phyloP scores from a whole-genome alignment of 179 eudicot genomes.

The Silene coronaria region DNA sequence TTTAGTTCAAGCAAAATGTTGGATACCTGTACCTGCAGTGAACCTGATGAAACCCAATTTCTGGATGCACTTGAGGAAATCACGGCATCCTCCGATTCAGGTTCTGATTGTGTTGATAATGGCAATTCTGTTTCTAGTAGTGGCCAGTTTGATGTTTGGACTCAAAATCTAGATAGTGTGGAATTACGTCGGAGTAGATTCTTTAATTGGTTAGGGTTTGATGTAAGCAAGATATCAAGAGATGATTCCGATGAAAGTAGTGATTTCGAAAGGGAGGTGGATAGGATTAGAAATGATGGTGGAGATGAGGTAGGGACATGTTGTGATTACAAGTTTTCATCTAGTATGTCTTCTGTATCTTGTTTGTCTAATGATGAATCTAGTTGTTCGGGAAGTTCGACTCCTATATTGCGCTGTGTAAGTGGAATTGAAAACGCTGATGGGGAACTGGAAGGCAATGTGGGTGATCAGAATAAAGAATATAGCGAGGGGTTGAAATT shows the following conservation, averaged over 20 bases:
- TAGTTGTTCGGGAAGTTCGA: constrained; percentile 24
- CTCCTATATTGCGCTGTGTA: constrained; percentile 15
- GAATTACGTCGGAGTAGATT: constrained; percentile 57
- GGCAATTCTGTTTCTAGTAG: constrained; percentile 23
- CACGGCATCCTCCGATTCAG: constrained; percentile 33
- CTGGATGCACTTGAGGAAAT: constrained; percentile 62
- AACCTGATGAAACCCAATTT: constrained; percentile 46
- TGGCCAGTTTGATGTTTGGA: constrained; percentile 54
- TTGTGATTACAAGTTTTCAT: constrained; percentile 38
- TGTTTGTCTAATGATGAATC: constrained; percentile 34
- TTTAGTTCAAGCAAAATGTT: constrained; percentile 39
- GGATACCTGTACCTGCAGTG: constrained; percentile 56
- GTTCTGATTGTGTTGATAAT: constrained; percentile 21
- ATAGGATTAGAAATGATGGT: constrained; percentile 31
- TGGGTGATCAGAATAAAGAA: constrained; percentile 25
- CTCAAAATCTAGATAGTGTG: constrained; percentile 51
- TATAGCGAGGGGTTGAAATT: constrained; percentile 20
- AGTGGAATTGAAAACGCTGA: neutral
- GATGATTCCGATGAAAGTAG: constrained; percentile 25
- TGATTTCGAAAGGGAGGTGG: constrained; percentile 23
- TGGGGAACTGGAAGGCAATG: constrained; percentile 25
- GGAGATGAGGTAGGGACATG: constrained; percentile 33
- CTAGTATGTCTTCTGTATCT: constrained; percentile 41
- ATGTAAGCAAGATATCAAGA: constrained; percentile 19
- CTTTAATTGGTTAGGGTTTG: constrained; percentile 47